These are phyloP conservation scores for Dissoconium aciculare DNA, from an alignment of 2,329 filamentous ascomycete genomes.

Conservation along the genomic window DNA sequence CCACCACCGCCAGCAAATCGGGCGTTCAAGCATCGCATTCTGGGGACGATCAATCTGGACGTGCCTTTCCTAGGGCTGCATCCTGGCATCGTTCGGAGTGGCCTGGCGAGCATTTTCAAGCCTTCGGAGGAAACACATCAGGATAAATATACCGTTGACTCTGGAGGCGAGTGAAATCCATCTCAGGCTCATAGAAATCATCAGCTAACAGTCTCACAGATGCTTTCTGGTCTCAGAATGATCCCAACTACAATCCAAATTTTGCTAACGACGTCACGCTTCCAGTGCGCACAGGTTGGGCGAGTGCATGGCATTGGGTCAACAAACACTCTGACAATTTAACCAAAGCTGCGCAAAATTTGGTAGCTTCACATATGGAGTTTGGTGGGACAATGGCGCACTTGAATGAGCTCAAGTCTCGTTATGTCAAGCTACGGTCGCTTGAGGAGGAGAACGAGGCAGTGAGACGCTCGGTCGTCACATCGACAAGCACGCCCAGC, in stretches of 20 bases:
- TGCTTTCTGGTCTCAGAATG: conserved; percentile 19
- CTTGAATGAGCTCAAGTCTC: conserved; percentile 49
- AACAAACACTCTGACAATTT: conserved; percentile 67
- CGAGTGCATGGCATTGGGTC: conserved; percentile 56
- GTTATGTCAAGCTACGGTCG: conserved; percentile 55
- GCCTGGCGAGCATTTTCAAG: conserved; percentile 62
- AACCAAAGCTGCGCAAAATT: conserved; percentile 52
- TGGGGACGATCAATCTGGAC: conserved; percentile 72
- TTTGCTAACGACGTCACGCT: conserved; percentile 62
- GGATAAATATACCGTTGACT: conserved; percentile 7
- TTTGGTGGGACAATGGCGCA: conserved; percentile 73
- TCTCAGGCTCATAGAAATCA: no score
- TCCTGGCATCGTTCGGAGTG: conserved; percentile 70
- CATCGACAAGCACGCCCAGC: conserved; percentile 21
- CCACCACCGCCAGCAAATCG: conserved; percentile 10
- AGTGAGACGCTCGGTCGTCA: conserved; percentile 22
- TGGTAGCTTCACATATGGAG: conserved; percentile 67
- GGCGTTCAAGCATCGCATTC: conserved; percentile 55
- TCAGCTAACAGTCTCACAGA: conserved; percentile 11
- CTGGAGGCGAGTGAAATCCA: conserved; percentile 1
- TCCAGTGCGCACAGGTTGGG: conserved; percentile 53
- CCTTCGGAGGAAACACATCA: conserved; percentile 28
- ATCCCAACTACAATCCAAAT: conserved; percentile 58
- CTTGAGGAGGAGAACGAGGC: conserved; percentile 55
- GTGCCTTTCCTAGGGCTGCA: conserved; percentile 80